phyloP scores from a whole-genome alignment of 2,329 filamentous ascomycete species.

The Aspergillus niger region DNA sequence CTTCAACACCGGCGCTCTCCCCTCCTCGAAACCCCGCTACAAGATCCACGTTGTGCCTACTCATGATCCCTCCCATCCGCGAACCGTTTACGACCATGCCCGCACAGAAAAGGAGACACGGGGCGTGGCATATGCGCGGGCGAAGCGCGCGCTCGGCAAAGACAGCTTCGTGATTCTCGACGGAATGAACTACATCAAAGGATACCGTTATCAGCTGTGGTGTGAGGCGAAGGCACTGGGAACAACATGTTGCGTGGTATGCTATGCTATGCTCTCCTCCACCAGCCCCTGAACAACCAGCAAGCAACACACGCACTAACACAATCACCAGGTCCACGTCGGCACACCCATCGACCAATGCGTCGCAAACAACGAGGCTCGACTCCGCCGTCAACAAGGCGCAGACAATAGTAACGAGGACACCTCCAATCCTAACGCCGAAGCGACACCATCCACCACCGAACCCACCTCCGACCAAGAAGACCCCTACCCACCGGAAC shows the following conservation, averaged over 20 bases:
- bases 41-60: conserved; percentile 44
- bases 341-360: conserved; percentile 60
- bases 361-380: conserved; percentile 54
- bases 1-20: conserved; percentile 32
- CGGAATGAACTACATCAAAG: conserved; percentile 69
- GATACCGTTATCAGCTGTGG: conserved; percentile 67
- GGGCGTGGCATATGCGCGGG: conserved; percentile 61
- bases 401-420: conserved; percentile 5
- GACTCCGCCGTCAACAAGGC: conserved; percentile 29
- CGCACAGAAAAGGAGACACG: conserved; percentile 65
- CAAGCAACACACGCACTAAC: not conserved
- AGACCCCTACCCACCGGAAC: conserved; percentile 54
- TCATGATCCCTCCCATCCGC: conserved; percentile 45
- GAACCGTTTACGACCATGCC: conserved; percentile 59
- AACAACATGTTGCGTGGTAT: conserved; percentile 64
- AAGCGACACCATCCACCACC: not conserved
- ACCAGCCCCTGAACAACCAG: too few relatives aligned
- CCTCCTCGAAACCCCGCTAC: conserved; percentile 49
- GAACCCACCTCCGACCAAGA: conserved; percentile 23
- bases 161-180: conserved; percentile 65
- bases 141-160: conserved; percentile 59
- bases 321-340: conserved; percentile 53
- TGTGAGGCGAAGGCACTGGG: conserved; percentile 66
- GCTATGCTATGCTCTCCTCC: conserved; percentile 17
- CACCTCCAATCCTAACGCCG: conserved; percentile 7